Evolutionary conservation across 176 grass and related monocot genomes (phyloP).

Genomic region (Musa itinerans): DNA sequence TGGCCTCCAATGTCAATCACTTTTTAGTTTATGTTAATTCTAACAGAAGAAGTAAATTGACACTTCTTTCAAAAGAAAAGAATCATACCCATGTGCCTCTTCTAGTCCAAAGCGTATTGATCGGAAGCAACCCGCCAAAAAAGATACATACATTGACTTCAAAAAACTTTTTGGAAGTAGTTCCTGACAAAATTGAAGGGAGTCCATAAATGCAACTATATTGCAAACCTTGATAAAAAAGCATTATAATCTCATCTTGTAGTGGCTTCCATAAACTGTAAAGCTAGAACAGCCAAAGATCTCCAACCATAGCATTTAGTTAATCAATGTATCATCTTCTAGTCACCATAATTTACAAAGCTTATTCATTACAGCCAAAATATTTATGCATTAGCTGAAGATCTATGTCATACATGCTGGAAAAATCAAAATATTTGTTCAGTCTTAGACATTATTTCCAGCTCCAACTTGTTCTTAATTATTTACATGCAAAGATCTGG

Average conservation of each 20-base stretch:
- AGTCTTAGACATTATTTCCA: background rate
- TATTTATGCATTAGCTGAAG: too few relatives aligned
- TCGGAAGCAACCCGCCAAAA: constrained; percentile 82
- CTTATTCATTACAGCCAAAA: background rate
- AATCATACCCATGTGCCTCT: constrained; percentile 90
- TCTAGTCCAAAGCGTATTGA: constrained; percentile 81
- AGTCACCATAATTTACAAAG: background rate
- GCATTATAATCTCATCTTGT: background rate
- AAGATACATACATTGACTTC: constrained; percentile 95
- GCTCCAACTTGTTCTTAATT: background rate
- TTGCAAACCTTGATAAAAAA: background rate
- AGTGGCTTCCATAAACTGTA: background rate
- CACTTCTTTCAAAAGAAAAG: constrained; percentile 1
- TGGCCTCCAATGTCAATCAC: constrained; percentile 27
- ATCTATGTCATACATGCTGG: background rate
- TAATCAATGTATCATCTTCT: background rate
- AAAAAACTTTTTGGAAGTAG: constrained; percentile 72
- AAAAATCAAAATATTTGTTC: background rate
- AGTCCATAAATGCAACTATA: background rate
- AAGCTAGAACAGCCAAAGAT: background rate
- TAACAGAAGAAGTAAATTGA: constrained; percentile 4
- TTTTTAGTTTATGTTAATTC: constrained; percentile 8
- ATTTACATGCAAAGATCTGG: background rate
- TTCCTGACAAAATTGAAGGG: constrained; percentile 30
- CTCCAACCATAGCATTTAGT: background rate